Conservation (phyloP, 805 yeast species). For the Pichia sporocuriosa region DNA sequence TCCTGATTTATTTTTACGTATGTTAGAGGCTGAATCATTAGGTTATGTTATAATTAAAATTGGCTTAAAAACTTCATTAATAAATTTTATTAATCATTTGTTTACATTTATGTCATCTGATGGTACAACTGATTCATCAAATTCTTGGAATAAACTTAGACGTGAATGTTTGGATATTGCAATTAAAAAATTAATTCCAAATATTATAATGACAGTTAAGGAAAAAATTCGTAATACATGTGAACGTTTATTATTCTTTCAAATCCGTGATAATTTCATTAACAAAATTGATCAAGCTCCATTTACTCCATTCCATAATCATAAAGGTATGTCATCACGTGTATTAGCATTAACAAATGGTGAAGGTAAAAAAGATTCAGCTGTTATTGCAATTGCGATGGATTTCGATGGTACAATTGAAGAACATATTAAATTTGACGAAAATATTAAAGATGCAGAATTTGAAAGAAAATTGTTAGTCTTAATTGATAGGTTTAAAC, state of each 20-base stretch:
- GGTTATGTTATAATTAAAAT: conserved; percentile 67
- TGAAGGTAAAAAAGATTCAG: conserved; percentile 77
- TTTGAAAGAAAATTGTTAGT: conserved; percentile 60
- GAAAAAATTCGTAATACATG: conserved; percentile 76
- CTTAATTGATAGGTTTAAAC: conserved; percentile 57
- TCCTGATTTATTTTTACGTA: conserved; percentile 81
- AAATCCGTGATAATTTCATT: conserved; percentile 63
- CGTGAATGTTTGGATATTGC: conserved; percentile 60
- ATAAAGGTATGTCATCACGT: conserved; percentile 76
- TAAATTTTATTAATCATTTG: conserved; percentile 40
- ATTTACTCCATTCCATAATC: conserved; percentile 70
- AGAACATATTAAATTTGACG: conserved; percentile 72
- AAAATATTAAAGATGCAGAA: conserved; percentile 55
- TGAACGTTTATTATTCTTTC: conserved; percentile 59
- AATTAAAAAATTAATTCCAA: conserved; percentile 56
- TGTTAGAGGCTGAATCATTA: conserved; percentile 83
- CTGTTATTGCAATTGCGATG: conserved; percentile 73
- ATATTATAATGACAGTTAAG: conserved; percentile 68
- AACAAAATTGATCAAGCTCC: conserved; percentile 89
- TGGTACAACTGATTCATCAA: conserved; percentile 67
- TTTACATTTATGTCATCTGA: conserved; percentile 61
- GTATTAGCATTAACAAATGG: conserved; percentile 82
- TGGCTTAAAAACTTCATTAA: conserved; percentile 40
- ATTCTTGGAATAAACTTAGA: conserved; percentile 77
- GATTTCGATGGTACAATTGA: conserved; percentile 76